Evolutionary conservation across 2,329 filamentous ascomycete genomes (phyloP).

Genomic region (Exophiala mesophila): DNA sequence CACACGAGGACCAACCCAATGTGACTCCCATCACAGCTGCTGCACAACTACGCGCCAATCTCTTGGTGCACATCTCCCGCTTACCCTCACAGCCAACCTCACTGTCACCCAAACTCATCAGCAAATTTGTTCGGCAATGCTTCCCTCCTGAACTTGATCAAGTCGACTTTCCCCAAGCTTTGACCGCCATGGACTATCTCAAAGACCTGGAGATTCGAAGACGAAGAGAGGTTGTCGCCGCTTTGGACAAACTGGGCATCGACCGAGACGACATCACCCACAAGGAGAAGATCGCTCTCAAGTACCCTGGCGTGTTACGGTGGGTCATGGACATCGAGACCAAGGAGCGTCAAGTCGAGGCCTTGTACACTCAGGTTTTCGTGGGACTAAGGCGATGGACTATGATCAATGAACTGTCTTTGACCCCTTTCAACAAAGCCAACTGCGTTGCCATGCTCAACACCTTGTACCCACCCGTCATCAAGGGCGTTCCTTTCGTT

Average conservation of each 20-base stretch:
- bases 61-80: conserved; percentile 51
- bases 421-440: conserved; percentile 58
- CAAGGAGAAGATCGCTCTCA: conserved; percentile 45
- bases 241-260: conserved; percentile 54
- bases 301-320: conserved; percentile 50
- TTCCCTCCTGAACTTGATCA: conserved; percentile 53
- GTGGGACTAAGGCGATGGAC: conserved; percentile 60
- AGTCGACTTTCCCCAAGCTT: conserved; percentile 61
- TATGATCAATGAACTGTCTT: conserved; percentile 60
- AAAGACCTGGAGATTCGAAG: conserved; percentile 59
- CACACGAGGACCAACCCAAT: conserved; percentile 25
- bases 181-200: conserved; percentile 63
- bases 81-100: conserved; percentile 57
- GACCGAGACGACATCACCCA: conserved; percentile 45
- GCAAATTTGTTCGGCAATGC: conserved; percentile 55
- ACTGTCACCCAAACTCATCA: conserved; percentile 59
- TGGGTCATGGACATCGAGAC: conserved; percentile 52
- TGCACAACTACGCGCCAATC: conserved; percentile 39
- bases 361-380: conserved; percentile 58
- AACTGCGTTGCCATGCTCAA: conserved; percentile 66
- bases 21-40: conserved; percentile 31
- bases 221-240: conserved; percentile 53
- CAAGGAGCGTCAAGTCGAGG: conserved; percentile 49
- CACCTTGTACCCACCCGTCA: conserved; percentile 58
- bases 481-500: conserved; percentile 33